Evolutionary conservation across 805 yeast genomes (phyloP).

Genomic region (Cyberlindnera saturnus): DNA sequence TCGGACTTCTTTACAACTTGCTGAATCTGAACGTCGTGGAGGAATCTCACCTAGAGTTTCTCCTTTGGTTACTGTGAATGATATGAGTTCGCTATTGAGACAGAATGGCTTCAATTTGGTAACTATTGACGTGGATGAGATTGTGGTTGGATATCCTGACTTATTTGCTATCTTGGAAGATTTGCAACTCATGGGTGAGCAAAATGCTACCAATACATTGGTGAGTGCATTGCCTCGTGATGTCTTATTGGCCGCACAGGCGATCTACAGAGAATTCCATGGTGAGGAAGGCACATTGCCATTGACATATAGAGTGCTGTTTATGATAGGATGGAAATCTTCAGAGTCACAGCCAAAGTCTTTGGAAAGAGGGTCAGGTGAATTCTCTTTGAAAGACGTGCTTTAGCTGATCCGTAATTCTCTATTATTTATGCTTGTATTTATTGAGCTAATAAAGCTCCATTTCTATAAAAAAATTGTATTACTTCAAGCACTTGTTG

Average conservation of each 20-base stretch:
- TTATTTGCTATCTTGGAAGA: constrained; percentile 62
- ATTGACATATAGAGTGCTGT: constrained; percentile 71
- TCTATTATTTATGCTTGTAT: constrained; percentile 1
- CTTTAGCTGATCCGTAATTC: constrained; percentile 20
- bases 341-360: constrained; percentile 67
- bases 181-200: constrained; percentile 79
- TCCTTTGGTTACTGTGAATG: constrained; percentile 74
- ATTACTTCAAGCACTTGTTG: too few relatives aligned
- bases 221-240: constrained; percentile 47
- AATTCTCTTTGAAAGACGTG: constrained; percentile 61
- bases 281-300: constrained; percentile 65
- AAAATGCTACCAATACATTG: constrained; percentile 49
- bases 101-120: constrained; percentile 74
- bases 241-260: constrained; percentile 66
- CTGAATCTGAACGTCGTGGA: constrained; percentile 74
- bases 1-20: constrained; percentile 72
- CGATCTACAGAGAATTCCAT: constrained; percentile 66
- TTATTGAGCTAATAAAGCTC: too few relatives aligned
- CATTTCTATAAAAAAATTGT: too few relatives aligned
- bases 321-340: constrained; percentile 88
- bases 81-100: constrained; percentile 66
- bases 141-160: constrained; percentile 74
- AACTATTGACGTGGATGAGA: constrained; percentile 80
- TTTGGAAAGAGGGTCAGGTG: constrained; percentile 64
- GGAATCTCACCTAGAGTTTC: constrained; percentile 78